These are phyloP conservation scores for Ophiostoma ulmi DNA, from an alignment of 2,329 filamentous ascomycete genomes.

Conservation along the genomic window DNA sequence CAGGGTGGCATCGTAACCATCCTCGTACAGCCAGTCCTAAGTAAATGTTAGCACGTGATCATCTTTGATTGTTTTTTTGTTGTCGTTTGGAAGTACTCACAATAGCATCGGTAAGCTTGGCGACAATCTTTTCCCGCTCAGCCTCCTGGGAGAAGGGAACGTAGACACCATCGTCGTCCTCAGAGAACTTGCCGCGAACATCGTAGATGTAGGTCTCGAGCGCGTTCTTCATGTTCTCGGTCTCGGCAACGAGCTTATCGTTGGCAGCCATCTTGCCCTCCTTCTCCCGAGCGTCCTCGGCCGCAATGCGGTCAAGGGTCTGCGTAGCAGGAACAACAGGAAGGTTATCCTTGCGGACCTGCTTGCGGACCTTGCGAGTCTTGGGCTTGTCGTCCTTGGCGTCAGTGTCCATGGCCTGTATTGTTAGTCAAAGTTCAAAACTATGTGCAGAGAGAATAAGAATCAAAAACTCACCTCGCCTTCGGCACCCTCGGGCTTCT, in stretches of 20 bases:
- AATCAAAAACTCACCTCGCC: constrained; percentile 11
- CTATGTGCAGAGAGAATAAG: neutral
- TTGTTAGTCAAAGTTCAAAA: neutral
- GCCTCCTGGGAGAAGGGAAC: constrained; percentile 26
- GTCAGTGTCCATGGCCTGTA: constrained; percentile 74
- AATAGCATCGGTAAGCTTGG: constrained; percentile 67
- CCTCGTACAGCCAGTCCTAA: constrained; percentile 89
- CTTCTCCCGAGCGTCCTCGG: constrained; percentile 67
- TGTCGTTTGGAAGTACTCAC: neutral
- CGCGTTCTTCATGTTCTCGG: constrained; percentile 99
- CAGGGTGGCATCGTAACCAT: constrained; percentile 91
- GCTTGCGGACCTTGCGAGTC: constrained; percentile 98
- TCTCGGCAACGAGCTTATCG: constrained; percentile 97
- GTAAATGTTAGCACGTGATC: constrained; percentile 35
- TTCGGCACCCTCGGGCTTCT: constrained; percentile 26
- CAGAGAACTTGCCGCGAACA: constrained; percentile 68
- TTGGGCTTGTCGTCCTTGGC: constrained; percentile 54
- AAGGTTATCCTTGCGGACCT: constrained; percentile 93
- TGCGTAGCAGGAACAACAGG: constrained; percentile 79
- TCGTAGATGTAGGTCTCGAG: constrained; percentile 98
- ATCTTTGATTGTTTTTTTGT: neutral
- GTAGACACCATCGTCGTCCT: constrained; percentile 22
- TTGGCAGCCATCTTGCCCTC: constrained; percentile 92
- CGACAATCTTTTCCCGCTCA: constrained; percentile 59
- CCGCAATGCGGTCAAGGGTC: constrained; percentile 65